Evolutionary conservation across 305 asterid genomes (phyloP), one percentile per base, ranked within the genome.

Genomic region (Rubia occidens): DNA sequence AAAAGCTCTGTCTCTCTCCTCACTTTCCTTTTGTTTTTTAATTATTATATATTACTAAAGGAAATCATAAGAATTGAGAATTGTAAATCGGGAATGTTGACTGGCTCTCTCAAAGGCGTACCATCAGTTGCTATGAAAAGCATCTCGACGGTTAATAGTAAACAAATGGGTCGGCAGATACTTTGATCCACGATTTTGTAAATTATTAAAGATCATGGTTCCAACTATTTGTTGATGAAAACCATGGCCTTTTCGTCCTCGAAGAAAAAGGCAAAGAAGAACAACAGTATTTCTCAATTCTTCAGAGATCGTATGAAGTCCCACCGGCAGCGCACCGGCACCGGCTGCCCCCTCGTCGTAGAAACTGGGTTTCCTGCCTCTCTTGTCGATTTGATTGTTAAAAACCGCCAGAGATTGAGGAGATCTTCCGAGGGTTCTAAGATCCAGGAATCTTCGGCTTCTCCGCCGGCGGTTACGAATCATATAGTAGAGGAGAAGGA

Each of bases 361-460:
- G 94, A 84, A 60, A 88, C 97, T 11, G 95, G 97, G 2, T 92
- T 92, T 64, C 95, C 98, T 0, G 84, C 98, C 6, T 89, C 47
- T 18, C 47, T 62, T 15, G 49, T 62, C 49, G 67, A 62, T 37
- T 62, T 62, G 24, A 62, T 62, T 6, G 49, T 62, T 17, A 62
- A 62, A 62, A 62, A 62, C 21, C 67, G 49, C 21, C 67, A 39
- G 43, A 62, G 47, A 8, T 39, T 62, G 67, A 62, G 21, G 67
- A 62, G 67, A 62, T 62, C 67, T 9, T 62, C 67, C 26, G 67
- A 37, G 49, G 24, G 49, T 39, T 62, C 49, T n/a, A 17, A 13
- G 6, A 17, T 62, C 47, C 13, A 5, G 67, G 67, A 62, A 62
- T 39, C 47, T 7, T 17, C 49, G 21, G 7, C 49, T 37, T 39